Percentiles rank a stretch among this genome's conserved stretches.
Conservation (phyloP, 2,329 filamentous ascomycete species). For the Sclerotinia trifoliorum region DNA sequence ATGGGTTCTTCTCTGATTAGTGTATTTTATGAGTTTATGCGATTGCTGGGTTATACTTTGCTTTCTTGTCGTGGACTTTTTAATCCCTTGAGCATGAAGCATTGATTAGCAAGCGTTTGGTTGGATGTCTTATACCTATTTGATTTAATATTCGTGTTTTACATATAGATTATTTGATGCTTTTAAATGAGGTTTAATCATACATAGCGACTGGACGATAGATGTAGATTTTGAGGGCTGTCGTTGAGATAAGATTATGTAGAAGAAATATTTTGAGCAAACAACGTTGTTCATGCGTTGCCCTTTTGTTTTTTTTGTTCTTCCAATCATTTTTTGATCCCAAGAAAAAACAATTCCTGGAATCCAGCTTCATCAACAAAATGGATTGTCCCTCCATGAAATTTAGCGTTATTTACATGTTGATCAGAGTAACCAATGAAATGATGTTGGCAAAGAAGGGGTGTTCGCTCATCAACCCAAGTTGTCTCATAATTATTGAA, state of each 20-base stretch:
- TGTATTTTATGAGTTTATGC: not conserved
- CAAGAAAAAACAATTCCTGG: not conserved
- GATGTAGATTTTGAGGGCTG: not conserved
- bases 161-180: not conserved
- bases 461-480: not conserved
- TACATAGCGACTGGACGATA: not conserved
- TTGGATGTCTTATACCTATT: not conserved
- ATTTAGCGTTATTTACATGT: not conserved
- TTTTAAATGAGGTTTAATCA: not conserved
- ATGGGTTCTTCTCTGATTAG: slow-evolving; percentile 8
- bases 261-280: not conserved
- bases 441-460: not conserved
- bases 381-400: not conserved
- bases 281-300: not conserved
- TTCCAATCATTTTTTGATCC: not conserved
- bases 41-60: not conserved
- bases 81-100: not conserved
- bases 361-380: not conserved
- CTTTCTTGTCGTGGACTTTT: not conserved
- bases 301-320: no score
- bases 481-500: slow-evolving; percentile 15
- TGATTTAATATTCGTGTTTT: not conserved
- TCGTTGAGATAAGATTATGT: not conserved
- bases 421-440: not conserved
- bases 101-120: not conserved